A percentile compares a stretch with the other conserved stretches of the same genome.
These are phyloP conservation scores for Pestalotiopsis sp. DNA, from an alignment of 2,329 filamentous ascomycete species.

Conservation along the genomic window DNA sequence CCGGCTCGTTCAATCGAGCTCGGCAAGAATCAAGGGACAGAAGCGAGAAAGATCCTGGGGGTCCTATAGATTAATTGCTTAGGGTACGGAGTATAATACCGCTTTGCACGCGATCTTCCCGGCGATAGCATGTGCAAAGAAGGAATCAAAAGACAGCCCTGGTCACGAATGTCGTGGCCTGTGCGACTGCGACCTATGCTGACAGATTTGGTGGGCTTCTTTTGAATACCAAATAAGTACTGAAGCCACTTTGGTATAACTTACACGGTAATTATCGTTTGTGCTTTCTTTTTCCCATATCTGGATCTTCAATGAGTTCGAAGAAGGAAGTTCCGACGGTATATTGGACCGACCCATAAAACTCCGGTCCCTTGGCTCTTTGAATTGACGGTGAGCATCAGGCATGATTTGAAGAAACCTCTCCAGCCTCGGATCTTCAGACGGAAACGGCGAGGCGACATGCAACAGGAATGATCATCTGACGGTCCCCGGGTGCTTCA, in stretches of 20 bases:
- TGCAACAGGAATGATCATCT: neutral
- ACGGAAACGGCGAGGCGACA: neutral
- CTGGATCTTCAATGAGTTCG: neutral
- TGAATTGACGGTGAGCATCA: neutral
- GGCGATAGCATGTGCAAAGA: neutral
- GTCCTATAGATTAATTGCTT: neutral
- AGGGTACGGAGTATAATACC: neutral
- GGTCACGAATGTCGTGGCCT: neutral
- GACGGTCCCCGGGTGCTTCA: constrained; percentile 6
- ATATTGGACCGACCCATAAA: neutral
- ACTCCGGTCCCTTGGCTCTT: neutral
- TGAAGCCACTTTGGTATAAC: neutral
- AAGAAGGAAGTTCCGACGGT: neutral
- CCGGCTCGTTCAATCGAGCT: neutral
- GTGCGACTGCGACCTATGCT: neutral
- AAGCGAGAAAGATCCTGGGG: neutral
- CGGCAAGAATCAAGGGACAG: neutral
- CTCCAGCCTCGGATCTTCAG: constrained; percentile 12
- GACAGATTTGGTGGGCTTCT: neutral
- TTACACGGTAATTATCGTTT: neutral
- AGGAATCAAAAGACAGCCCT: neutral
- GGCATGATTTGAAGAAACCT: constrained; percentile 7
- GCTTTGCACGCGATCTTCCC: neutral
- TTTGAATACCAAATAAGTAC: neutral
- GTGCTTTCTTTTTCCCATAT: neutral